Conservation (phyloP, 345 rosid genomes). For the Tarenaya hassleriana region DNA sequence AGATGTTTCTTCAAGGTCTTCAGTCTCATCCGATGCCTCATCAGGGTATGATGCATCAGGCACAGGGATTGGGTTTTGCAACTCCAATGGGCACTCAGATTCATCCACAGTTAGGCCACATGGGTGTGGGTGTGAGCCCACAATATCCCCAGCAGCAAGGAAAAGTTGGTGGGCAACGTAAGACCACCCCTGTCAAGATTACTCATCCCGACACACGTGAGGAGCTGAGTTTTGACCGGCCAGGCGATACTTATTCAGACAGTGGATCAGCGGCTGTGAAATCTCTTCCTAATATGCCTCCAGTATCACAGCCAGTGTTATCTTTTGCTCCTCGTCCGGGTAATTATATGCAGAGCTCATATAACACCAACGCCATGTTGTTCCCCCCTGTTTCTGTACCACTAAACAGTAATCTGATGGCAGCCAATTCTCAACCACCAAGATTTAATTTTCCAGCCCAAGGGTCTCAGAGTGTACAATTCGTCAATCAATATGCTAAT, state of each 20-base stretch:
- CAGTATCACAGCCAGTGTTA: constrained; percentile 58
- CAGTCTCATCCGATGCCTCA: constrained; percentile 64
- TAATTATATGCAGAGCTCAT: constrained; percentile 46
- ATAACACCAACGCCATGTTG: constrained; percentile 34
- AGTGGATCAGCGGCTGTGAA: constrained; percentile 48
- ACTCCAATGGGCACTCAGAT: constrained; percentile 57
- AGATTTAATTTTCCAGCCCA: constrained; percentile 55
- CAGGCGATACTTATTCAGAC: constrained; percentile 52
- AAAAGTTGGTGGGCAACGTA: constrained; percentile 57
- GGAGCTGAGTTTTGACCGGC: constrained; percentile 82
- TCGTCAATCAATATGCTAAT: constrained; percentile 38
- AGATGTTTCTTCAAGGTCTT: constrained; percentile 62
- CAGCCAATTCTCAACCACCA: constrained; percentile 48
- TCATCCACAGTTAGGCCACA: constrained; percentile 54
- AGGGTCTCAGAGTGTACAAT: constrained; percentile 50
- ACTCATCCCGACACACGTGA: constrained; percentile 93
- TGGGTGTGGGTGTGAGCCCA: constrained; percentile 57
- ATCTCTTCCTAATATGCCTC: constrained; percentile 50
- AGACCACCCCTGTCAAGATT: constrained; percentile 62
- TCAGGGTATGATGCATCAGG: constrained; percentile 83
- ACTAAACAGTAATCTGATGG: constrained; percentile 45
- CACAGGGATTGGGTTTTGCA: constrained; percentile 64
- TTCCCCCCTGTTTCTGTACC: constrained; percentile 52
- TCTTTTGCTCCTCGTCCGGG: constrained; percentile 50
- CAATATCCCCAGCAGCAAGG: constrained; percentile 73